These are phyloP conservation scores for Euphorbia pulcherrima DNA, from an alignment of 345 rosid species.

Conservation along the genomic window DNA sequence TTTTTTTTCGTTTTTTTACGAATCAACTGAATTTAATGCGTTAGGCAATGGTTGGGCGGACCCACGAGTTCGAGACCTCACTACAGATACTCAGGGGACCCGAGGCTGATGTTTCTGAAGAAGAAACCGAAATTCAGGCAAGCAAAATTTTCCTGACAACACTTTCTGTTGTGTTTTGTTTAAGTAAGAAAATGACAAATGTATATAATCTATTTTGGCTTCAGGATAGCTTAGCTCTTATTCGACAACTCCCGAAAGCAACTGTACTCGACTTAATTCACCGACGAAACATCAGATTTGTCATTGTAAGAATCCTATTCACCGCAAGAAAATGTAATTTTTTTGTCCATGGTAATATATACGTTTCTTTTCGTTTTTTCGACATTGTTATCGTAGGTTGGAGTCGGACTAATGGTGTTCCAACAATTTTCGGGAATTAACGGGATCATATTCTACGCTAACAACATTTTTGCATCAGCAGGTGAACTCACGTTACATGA, in stretches of 20 bases:
- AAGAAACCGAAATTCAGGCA: conserved; percentile 44
- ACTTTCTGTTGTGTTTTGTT: neutral
- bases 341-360: neutral
- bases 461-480: conserved; percentile 44
- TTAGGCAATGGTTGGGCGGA: conserved; percentile 45
- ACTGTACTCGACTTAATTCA: conserved; percentile 32
- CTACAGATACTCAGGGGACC: conserved; percentile 42
- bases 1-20: neutral
- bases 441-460: conserved; percentile 43
- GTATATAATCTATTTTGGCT: neutral
- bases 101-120: conserved; percentile 35
- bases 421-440: conserved; percentile 47
- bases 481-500: conserved; percentile 22
- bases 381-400: conserved; percentile 26
- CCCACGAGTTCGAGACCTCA: conserved; percentile 34
- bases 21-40: conserved; percentile 11
- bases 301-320: conserved; percentile 32
- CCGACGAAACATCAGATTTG: conserved; percentile 34
- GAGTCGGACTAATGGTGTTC: conserved; percentile 49
- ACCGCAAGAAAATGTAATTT: neutral
- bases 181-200: neutral
- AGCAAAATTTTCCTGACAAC: neutral
- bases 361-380: neutral
- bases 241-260: conserved; percentile 37
- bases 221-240: conserved; percentile 36